phyloP scores from a whole-genome alignment of 306 rosid species.

The cucumber (Cucumis sativus) region Cucumber_9930_V3 NC_026660.2:30576001-30576500 shows the following conservation, averaged over 20 bases:
- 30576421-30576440: background rate
- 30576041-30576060: slow-evolving; percentile 15
- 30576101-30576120: background rate
- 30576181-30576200: background rate
- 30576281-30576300: slow-evolving; percentile 23
- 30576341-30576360: background rate
- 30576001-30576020: slow-evolving; percentile 37
- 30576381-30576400: background rate
- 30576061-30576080: slow-evolving; percentile 25
- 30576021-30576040: slow-evolving; percentile 5
- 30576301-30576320: background rate
- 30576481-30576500: slow-evolving; percentile 23
- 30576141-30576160: background rate
- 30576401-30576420: slow-evolving; percentile 4
- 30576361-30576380: background rate
- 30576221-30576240: background rate
- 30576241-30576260: background rate
- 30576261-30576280: background rate
- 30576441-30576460: slow-evolving; percentile 34
- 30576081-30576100: background rate
- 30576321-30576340: background rate
- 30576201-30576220: background rate
- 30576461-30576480: slow-evolving; percentile 17
- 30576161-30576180: background rate
- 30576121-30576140: slow-evolving; percentile 3